Conservation (phyloP, 352 stramenopile genomes). For the Phytophthora macrochlamydospora region DNA sequence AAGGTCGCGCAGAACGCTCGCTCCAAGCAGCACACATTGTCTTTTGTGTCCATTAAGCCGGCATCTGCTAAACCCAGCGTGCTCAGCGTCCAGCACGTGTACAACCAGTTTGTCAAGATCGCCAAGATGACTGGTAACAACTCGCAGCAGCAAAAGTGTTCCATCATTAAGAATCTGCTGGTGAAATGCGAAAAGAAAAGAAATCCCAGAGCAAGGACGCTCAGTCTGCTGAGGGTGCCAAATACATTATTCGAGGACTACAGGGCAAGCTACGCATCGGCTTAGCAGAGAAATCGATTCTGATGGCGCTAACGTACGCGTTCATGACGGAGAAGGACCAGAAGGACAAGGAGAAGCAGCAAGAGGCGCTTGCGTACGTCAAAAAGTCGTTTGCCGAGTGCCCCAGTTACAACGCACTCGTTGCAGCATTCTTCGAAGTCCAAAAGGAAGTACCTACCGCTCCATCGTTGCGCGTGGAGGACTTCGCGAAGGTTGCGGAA, state of each 20-base stretch:
- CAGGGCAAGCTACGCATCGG: slow-evolving; percentile 99
- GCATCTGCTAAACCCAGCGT: slow-evolving; percentile 54
- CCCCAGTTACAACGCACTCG: slow-evolving; percentile 95
- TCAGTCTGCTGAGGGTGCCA: slow-evolving; percentile 88
- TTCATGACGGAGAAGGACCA: slow-evolving; percentile 89
- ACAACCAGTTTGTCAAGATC: slow-evolving; percentile 93
- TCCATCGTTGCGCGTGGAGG: slow-evolving; percentile 54
- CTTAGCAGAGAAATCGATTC: slow-evolving; percentile 96
- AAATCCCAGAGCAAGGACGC: slow-evolving; percentile 52
- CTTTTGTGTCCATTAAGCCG: slow-evolving; percentile 77
- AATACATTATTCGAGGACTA: slow-evolving; percentile 99
- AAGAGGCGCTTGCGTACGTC: slow-evolving; percentile 92
- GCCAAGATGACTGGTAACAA: slow-evolving; percentile 95
- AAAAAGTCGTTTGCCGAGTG: slow-evolving; percentile 98
- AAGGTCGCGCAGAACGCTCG: slow-evolving; percentile 95
- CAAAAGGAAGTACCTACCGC: slow-evolving; percentile 44
- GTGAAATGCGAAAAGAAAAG: slow-evolving; percentile 89
- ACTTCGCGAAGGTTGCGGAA: slow-evolving; percentile 64
- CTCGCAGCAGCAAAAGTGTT: slow-evolving; percentile 97
- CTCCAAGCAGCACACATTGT: slow-evolving; percentile 94
- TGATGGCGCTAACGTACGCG: slow-evolving; percentile 97
- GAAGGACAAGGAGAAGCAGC: slow-evolving; percentile 87
- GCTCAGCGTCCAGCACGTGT: slow-evolving; percentile 90
- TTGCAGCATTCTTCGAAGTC: slow-evolving; percentile 87
- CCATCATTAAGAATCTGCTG: slow-evolving; percentile 97